phyloP scores from a whole-genome alignment of 2,329 filamentous ascomycete species.

The Trichophaea hybrida region DNA sequence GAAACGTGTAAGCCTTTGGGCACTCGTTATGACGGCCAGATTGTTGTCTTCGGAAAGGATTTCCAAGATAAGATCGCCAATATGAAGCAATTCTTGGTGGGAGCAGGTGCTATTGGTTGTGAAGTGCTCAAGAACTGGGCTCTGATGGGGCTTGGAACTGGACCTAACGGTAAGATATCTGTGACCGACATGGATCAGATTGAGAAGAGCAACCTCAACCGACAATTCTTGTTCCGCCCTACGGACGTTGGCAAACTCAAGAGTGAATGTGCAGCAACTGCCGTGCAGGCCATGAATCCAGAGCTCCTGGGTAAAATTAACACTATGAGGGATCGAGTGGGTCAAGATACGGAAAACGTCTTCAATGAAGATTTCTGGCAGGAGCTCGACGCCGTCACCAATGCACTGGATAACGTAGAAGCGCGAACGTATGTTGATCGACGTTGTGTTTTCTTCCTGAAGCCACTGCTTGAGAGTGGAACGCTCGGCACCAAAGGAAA shows the following conservation, averaged over 20 bases:
- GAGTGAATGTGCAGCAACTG: constrained; percentile 81
- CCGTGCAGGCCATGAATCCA: constrained; percentile 92
- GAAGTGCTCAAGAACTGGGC: constrained; percentile 99
- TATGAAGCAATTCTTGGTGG: constrained; percentile 82
- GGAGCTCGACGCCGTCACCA: constrained; percentile 77
- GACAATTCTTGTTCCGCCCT: constrained; percentile 87
- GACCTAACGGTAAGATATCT: constrained; percentile 73
- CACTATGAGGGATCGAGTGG: constrained; percentile 76
- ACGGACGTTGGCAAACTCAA: constrained; percentile 93
- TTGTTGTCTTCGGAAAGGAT: constrained; percentile 85
- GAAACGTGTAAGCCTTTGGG: constrained; percentile 76
- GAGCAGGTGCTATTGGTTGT: constrained; percentile 91
- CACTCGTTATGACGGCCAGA: constrained; percentile 88
- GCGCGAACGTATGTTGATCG: constrained; percentile 92
- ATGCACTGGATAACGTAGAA: constrained; percentile 94
- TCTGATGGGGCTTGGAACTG: constrained; percentile 88
- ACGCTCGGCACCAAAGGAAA: constrained; percentile 99
- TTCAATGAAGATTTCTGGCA: constrained; percentile 94
- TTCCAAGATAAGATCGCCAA: constrained; percentile 91
- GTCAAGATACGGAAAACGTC: constrained; percentile 77
- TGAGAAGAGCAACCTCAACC: constrained; percentile 95
- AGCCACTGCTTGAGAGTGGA: constrained; percentile 88
- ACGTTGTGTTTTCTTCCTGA: constrained; percentile 95
- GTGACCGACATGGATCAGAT: constrained; percentile 98
- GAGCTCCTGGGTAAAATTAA: constrained; percentile 76